Conservation (phyloP, 2,329 filamentous ascomycete genomes). For the Neopestalotiopsis clavispora region DNA sequence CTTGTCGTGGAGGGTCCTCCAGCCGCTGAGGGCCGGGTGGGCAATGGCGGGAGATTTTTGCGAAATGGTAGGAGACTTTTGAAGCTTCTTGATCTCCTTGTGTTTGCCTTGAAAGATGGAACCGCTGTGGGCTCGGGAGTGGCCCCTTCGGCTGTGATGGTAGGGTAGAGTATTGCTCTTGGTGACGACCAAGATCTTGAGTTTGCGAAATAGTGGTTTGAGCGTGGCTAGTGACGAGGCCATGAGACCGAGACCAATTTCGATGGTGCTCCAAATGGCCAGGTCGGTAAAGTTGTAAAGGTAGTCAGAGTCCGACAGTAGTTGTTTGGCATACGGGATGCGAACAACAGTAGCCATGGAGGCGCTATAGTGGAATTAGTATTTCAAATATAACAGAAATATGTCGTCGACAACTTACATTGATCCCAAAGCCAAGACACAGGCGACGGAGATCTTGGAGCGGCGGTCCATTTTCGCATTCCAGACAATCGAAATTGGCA, state of each 20-base stretch:
- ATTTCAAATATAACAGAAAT: background rate
- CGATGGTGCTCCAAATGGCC: constrained; percentile 20
- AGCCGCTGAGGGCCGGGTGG: background rate
- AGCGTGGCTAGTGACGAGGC: constrained; percentile 19
- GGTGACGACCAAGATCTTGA: constrained; percentile 13
- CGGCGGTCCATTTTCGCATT: constrained; percentile 16
- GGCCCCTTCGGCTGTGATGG: background rate
- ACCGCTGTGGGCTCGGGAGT: constrained; percentile 1
- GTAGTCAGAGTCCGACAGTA: constrained; percentile 18
- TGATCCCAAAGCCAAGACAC: constrained; percentile 19
- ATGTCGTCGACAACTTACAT: constrained; percentile 16
- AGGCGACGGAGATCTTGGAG: constrained; percentile 18
- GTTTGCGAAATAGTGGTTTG: constrained; percentile 18
- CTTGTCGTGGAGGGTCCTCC: background rate
- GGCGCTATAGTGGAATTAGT: constrained; percentile 2
- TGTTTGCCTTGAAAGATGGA: background rate
- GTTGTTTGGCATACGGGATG: constrained; percentile 19
- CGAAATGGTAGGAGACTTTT: background rate
- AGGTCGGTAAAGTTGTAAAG: constrained; percentile 20
- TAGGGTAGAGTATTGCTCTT: constrained; percentile 1
- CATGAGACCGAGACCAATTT: constrained; percentile 18
- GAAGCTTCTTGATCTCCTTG: constrained; percentile 7
- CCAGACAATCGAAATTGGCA: constrained; percentile 20
- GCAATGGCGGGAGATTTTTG: background rate
- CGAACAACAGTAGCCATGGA: constrained; percentile 19